Base-by-base conservation (phyloP, 208 protist species). In the Leishmania aethiopica region DNA sequence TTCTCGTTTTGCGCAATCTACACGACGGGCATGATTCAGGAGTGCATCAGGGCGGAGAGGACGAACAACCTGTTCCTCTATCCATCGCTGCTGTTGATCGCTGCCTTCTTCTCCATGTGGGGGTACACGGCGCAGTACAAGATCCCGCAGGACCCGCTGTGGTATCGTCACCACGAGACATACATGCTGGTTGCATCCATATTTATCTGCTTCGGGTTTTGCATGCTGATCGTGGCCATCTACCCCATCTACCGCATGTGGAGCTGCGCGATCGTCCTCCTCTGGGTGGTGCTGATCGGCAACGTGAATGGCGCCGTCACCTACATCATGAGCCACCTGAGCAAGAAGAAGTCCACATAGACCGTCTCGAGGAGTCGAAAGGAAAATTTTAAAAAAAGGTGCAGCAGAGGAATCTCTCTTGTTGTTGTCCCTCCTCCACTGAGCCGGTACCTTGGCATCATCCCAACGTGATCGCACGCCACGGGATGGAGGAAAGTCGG, bases 101-200 rank as follows among this genome's bases (percentile, higher is more conserved):
- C 70, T 42, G 66, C 91, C 32, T 96, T 98, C 82, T 87, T 82
- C 67, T 69, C 69, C 49, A 87, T 96, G 78, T 96, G 95, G 95
- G 75, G 87, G 32, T 96, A 96, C 83, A 91, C 89, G 35, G 84
- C 87, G 22, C 71, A 78, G 22, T 88, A 83, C 62, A 81, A 96
- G 75, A 89, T 90, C 47, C 84, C 84, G 60, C 89, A 88, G 66
- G 85, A 96, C 75, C 79, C 84, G 7, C 78, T 84, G 70, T 97
- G 93, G 95, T 91, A 87, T 77, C 85, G 93, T 59, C 85, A 85
- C 17, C 87, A 97, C 75, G 88, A 91, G 84, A 69, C 70, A 17
- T 91, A 93, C 62, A 71, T 98, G 25, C 73, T 86, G 32, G 47
- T 86, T 22, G 82, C 82, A 47, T 78, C 82, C 2, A 17, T 86